Conservation (phyloP, 2,329 filamentous ascomycete species). For the Penicillium italicum region DNA sequence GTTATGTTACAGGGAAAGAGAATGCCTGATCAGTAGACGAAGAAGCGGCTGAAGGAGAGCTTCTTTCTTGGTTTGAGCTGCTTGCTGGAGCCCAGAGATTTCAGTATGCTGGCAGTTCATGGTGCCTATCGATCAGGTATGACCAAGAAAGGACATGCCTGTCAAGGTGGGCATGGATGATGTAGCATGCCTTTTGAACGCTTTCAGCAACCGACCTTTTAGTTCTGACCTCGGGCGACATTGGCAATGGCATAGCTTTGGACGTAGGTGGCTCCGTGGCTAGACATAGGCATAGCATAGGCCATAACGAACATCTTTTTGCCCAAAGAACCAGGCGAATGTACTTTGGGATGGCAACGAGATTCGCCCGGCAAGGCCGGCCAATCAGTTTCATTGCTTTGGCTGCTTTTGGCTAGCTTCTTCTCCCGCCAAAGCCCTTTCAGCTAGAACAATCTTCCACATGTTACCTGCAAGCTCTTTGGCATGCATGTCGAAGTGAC, state of each 20-base stretch:
- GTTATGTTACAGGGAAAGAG: neutral
- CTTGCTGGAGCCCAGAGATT: neutral
- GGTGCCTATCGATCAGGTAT: neutral
- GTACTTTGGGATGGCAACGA: neutral
- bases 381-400: neutral
- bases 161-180: neutral
- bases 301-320: neutral
- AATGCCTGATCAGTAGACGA: neutral
- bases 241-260: neutral
- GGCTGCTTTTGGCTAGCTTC: neutral
- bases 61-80: neutral
- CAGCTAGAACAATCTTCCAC: slow-evolving; percentile 42
- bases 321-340: neutral
- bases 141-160: neutral
- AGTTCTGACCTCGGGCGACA: neutral
- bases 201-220: neutral
- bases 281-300: no score
- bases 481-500: slow-evolving; percentile 27
- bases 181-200: neutral
- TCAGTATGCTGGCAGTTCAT: neutral
- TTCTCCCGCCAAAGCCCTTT: slow-evolving; percentile 36
- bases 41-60: neutral
- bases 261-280: neutral
- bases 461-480: slow-evolving; percentile 32
- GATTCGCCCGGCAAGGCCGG: neutral